Percentiles rank a stretch among this genome's conserved stretches.
These are phyloP conservation scores for Globisporangium heterothallicum DNA, from an alignment of 352 stramenopile species.

Conservation along the genomic window DNA sequence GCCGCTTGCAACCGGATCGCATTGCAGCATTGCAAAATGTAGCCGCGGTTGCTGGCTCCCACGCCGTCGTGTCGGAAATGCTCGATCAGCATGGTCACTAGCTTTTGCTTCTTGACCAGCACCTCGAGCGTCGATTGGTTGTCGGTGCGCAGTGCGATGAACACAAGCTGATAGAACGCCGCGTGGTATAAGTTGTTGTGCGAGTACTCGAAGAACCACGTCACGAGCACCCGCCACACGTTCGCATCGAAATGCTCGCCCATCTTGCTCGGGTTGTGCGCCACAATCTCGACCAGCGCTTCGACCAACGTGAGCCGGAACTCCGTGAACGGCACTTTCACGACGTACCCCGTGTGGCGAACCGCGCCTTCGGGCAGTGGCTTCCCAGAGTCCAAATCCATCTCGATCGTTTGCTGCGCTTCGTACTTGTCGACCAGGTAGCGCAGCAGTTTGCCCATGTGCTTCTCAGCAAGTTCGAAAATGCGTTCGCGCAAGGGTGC, in stretches of 20 bases:
- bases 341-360: slow-evolving; percentile 83
- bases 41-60: slow-evolving; percentile 77
- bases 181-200: slow-evolving; percentile 91
- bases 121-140: slow-evolving; percentile 76
- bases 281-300: slow-evolving; percentile 78
- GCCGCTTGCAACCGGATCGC: slow-evolving; percentile 84
- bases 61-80: slow-evolving; percentile 62
- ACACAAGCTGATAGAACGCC: slow-evolving; percentile 87
- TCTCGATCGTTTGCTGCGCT: slow-evolving; percentile 75
- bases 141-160: slow-evolving; percentile 83
- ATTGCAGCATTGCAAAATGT: slow-evolving; percentile 88
- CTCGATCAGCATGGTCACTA: slow-evolving; percentile 81
- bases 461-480: slow-evolving; percentile 56
- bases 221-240: slow-evolving; percentile 82
- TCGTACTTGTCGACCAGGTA: slow-evolving; percentile 78
- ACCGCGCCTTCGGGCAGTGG: slow-evolving; percentile 59
- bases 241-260: slow-evolving; percentile 71
- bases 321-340: slow-evolving; percentile 87
- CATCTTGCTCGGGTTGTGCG: slow-evolving; percentile 69
- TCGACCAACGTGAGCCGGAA: slow-evolving; percentile 84
- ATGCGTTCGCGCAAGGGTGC: slow-evolving; percentile 60
- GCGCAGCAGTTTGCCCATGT: slow-evolving; percentile 60
- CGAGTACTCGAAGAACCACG: slow-evolving; percentile 90
- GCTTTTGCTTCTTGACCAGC: slow-evolving; percentile 84
- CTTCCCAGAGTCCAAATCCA: slow-evolving; percentile 49